Conservation (phyloP, 192 early-diverging fungal species). For the Coemansia furcata region DNA sequence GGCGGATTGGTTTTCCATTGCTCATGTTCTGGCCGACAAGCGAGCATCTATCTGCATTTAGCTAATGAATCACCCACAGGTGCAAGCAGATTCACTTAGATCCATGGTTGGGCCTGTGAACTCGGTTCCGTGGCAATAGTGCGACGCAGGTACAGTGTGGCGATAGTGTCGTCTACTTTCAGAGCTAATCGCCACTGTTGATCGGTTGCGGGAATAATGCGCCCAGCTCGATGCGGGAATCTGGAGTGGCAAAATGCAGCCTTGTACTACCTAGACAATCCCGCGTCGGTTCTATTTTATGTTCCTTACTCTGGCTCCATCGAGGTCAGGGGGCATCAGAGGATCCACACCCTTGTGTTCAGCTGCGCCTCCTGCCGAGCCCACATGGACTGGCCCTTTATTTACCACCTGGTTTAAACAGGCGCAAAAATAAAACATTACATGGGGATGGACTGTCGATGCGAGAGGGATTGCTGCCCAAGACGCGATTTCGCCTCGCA, state of each 20-base stretch:
- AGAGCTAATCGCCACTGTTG: background rate
- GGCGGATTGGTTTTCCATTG: background rate
- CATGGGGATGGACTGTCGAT: background rate
- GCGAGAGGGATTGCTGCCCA: background rate
- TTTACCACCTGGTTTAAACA: background rate
- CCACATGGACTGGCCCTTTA: background rate
- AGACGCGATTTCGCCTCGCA: background rate
- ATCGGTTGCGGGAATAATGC: slow-evolving; percentile 1
- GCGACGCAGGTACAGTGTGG: background rate
- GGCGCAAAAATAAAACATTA: background rate
- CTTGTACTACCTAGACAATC: background rate
- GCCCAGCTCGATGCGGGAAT: background rate
- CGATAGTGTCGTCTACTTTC: background rate
- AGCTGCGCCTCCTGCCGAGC: background rate
- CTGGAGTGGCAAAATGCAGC: slow-evolving; percentile 1
- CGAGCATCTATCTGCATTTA: background rate
- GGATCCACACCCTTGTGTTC: background rate
- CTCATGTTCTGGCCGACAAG: background rate
- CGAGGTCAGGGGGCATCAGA: background rate
- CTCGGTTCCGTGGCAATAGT: background rate
- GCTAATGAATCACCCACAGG: background rate
- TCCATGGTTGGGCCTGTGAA: background rate
- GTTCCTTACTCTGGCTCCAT: background rate
- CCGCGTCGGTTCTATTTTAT: background rate
- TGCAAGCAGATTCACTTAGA: background rate